Conservation (phyloP, 441 rosid species). For the Gossypium trilobum region DNA sequence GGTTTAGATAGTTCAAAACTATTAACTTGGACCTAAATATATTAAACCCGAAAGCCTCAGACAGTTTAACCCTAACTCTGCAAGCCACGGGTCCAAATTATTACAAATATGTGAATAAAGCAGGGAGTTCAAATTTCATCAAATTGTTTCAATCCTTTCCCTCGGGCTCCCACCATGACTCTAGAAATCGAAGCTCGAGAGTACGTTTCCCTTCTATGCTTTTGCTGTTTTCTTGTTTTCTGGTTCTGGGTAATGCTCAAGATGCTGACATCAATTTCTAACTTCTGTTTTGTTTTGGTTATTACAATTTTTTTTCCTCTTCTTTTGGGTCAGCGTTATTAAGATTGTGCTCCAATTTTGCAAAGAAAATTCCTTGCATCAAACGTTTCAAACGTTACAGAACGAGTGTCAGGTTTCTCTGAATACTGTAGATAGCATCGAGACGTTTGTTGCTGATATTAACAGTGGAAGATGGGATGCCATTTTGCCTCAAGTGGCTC, state of each 20-base stretch:
- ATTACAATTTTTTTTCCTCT: neutral
- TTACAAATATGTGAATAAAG: neutral
- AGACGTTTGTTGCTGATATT: slow-evolving; percentile 82
- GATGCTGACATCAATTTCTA: neutral
- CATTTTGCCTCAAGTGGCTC: slow-evolving; percentile 85
- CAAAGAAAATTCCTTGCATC: slow-evolving; percentile 90
- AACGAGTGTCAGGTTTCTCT: slow-evolving; percentile 92
- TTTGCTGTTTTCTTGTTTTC: neutral
- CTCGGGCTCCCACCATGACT: slow-evolving; percentile 39
- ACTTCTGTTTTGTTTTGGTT: neutral
- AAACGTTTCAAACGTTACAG: slow-evolving; percentile 88
- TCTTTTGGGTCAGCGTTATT: slow-evolving; percentile 50
- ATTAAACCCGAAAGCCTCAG: neutral
- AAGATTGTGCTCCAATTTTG: slow-evolving; percentile 94
- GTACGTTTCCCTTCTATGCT: slow-evolving; percentile 31
- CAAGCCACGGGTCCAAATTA: neutral
- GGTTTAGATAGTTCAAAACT: neutral
- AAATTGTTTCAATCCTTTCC: neutral
- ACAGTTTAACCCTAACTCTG: neutral
- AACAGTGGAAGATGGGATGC: slow-evolving; percentile 95
- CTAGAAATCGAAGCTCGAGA: slow-evolving; percentile 94
- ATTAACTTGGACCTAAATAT: neutral
- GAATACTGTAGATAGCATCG: slow-evolving; percentile 87
- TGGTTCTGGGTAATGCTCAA: neutral
- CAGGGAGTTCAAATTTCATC: neutral